Evolutionary conservation across 306 rosid genomes (phyloP).

Genomic region (Prunus davidiana): DNA sequence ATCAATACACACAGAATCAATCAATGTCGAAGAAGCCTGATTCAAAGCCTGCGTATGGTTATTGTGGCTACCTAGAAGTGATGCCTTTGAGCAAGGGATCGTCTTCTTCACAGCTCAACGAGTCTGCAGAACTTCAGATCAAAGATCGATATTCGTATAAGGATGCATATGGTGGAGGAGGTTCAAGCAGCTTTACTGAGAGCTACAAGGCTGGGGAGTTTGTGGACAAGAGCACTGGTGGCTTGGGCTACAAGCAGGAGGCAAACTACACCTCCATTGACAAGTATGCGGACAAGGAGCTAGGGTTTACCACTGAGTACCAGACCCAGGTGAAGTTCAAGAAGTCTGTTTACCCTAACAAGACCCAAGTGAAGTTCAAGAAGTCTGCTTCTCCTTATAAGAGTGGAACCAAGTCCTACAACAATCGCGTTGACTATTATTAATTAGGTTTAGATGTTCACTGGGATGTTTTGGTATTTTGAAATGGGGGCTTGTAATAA

Average conservation of each 20-base stretch:
- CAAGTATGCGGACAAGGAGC: not conserved
- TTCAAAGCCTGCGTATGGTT: not conserved
- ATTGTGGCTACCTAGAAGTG: not conserved
- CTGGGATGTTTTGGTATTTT: not conserved
- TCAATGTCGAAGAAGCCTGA: not conserved
- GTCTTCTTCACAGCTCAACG: not conserved
- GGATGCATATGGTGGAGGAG: not conserved
- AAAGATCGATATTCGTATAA: not conserved
- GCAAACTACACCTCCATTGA: not conserved
- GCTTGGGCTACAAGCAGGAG: slow-evolving; percentile 1
- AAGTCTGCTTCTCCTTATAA: not conserved
- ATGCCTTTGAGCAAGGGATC: not conserved
- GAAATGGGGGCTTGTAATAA: not conserved
- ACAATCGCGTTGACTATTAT: not conserved
- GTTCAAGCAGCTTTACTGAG: not conserved
- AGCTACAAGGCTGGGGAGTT: not conserved
- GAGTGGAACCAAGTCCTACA: not conserved
- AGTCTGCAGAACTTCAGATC: not conserved
- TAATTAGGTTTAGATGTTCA: not conserved
- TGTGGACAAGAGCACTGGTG: not conserved
- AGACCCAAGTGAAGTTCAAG: slow-evolving; percentile 1
- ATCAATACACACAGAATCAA: not conserved
- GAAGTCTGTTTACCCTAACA: slow-evolving; percentile 8
- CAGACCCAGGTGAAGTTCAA: slow-evolving; percentile 1
- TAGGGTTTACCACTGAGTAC: not conserved